These are phyloP conservation scores for Vanderwaltozyma yarrowii DNA, from an alignment of 805 yeast genomes.

Conservation along the genomic window DNA sequence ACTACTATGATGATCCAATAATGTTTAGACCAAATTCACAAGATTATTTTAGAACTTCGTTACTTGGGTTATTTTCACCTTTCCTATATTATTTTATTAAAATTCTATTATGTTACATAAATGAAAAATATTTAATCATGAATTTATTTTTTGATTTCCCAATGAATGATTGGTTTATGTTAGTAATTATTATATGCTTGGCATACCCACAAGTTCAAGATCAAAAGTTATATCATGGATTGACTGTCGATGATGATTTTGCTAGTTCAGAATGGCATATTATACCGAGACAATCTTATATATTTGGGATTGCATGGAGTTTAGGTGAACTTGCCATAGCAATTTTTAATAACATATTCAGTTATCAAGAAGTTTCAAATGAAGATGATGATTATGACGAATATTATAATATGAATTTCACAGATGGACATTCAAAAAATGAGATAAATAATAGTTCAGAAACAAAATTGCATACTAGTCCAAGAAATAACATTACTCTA, in stretches of 20 bases:
- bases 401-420: background rate
- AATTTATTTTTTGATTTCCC: slow-evolving; percentile 25
- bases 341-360: slow-evolving; percentile 17
- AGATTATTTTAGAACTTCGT: slow-evolving; percentile 32
- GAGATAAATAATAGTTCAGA: background rate
- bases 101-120: slow-evolving; percentile 20
- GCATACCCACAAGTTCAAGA: slow-evolving; percentile 34
- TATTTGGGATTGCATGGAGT: slow-evolving; percentile 32
- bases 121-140: slow-evolving; percentile 21
- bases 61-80: slow-evolving; percentile 30
- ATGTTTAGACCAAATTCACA: slow-evolving; percentile 30
- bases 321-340: slow-evolving; percentile 26
- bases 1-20: slow-evolving; percentile 18
- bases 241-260: slow-evolving; percentile 2
- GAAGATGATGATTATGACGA: background rate
- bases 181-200: slow-evolving; percentile 28
- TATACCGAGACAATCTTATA: slow-evolving; percentile 31
- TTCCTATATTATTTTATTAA: slow-evolving; percentile 26
- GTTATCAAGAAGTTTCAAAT: slow-evolving; percentile 17
- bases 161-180: slow-evolving; percentile 29
- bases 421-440: background rate
- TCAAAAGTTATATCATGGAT: background rate
- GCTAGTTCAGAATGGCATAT: slow-evolving; percentile 29
- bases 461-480: background rate
- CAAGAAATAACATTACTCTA: slow-evolving; percentile 26